phyloP scores from a whole-genome alignment of 331 rosid genomes.

The Rosa hybrid region DNA sequence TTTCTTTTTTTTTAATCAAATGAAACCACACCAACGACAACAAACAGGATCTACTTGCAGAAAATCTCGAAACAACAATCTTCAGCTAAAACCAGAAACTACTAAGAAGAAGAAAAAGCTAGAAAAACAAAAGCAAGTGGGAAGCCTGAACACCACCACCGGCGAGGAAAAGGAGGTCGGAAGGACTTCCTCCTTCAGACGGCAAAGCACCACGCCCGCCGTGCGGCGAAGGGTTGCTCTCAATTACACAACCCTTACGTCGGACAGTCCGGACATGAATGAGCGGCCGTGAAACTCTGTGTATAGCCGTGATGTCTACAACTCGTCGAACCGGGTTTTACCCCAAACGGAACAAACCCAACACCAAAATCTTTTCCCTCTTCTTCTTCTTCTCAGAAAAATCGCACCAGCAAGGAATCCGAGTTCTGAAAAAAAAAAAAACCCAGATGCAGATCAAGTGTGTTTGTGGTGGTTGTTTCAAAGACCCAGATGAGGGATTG shows the following conservation, averaged over 20 bases:
- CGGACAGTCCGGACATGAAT: constrained; percentile 81
- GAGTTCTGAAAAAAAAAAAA: no score
- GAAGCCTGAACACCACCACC: constrained; percentile 63
- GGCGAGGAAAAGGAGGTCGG: constrained; percentile 97
- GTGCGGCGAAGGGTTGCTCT: constrained; percentile 98
- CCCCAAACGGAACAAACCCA: constrained; percentile 38
- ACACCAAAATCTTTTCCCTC: neutral
- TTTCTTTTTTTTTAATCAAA: neutral
- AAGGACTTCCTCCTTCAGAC: constrained; percentile 99
- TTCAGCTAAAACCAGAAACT: neutral
- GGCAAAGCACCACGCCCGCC: constrained; percentile 99
- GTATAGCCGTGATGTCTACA: constrained; percentile 99
- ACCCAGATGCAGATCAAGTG: neutral
- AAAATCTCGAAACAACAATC: neutral
- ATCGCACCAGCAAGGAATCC: no score
- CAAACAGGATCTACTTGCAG: constrained; percentile 30
- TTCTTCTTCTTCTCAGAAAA: neutral
- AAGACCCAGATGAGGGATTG: neutral
- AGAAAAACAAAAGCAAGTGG: constrained; percentile 17
- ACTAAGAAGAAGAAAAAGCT: constrained; percentile 6
- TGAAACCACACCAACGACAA: constrained; percentile 13
- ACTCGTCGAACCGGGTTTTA: constrained; percentile 72
- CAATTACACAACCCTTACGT: constrained; percentile 71
- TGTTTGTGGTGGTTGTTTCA: neutral
- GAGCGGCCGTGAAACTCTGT: constrained; percentile 57